These are phyloP conservation scores for Trichophyton schoenleinii DNA, from an alignment of 2,329 filamentous ascomycete genomes.

Conservation along the genomic window DNA sequence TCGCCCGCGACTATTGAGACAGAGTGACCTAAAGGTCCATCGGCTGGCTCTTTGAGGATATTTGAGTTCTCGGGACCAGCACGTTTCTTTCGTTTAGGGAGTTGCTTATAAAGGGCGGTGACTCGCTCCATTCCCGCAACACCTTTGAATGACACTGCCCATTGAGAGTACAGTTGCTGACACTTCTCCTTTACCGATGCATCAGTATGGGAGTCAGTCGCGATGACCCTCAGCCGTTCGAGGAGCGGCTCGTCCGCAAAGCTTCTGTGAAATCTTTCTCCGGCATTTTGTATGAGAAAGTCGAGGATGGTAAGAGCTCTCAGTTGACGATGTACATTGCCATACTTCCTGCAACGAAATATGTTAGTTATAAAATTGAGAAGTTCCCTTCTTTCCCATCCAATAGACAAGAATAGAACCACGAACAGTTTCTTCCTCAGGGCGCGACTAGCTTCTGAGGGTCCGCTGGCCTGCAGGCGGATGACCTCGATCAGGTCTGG, in stretches of 20 bases:
- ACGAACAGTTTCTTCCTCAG: slow-evolving; percentile 82
- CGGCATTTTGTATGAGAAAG: slow-evolving; percentile 87
- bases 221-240: slow-evolving; percentile 78
- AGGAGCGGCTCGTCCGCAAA: slow-evolving; percentile 87
- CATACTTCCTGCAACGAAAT: slow-evolving; percentile 58
- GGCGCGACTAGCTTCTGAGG: slow-evolving; percentile 77
- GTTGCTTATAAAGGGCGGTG: slow-evolving; percentile 60
- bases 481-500: slow-evolving; percentile 91
- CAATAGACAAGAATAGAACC: not conserved
- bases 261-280: slow-evolving; percentile 67
- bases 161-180: slow-evolving; percentile 71
- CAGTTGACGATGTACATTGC: slow-evolving; percentile 82
- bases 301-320: slow-evolving; percentile 81
- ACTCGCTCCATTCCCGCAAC: slow-evolving; percentile 70
- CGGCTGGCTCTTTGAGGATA: slow-evolving; percentile 66
- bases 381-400: not conserved
- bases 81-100: slow-evolving; percentile 56
- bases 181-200: slow-evolving; percentile 79
- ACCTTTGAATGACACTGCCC: slow-evolving; percentile 70
- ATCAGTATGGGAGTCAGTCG: slow-evolving; percentile 73
- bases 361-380: slow-evolving; percentile 6
- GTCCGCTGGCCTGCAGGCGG: slow-evolving; percentile 73
- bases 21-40: slow-evolving; percentile 25
- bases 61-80: slow-evolving; percentile 67
- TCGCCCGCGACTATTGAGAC: slow-evolving; percentile 29